These are phyloP conservation scores for Xylaria sp. DNA, from an alignment of 2,329 filamentous ascomycete species.

Conservation along the genomic window DNA sequence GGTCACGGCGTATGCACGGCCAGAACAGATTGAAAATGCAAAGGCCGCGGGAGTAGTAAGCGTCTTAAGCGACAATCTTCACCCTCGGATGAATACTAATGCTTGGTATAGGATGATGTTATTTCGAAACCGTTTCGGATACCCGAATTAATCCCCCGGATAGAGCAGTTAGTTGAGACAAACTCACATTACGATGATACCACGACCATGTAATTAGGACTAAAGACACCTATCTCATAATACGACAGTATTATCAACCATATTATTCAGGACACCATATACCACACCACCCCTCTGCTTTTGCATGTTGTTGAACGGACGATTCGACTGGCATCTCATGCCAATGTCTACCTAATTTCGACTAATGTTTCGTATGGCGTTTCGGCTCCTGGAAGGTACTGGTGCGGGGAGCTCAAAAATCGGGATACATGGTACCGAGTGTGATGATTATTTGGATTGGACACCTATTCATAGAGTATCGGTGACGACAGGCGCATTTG, in stretches of 20 bases:
- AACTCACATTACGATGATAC: slow-evolving; percentile 19
- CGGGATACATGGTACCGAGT: slow-evolving; percentile 31
- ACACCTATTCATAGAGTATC: slow-evolving; percentile 30
- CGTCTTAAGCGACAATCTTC: slow-evolving; percentile 34
- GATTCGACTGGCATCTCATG: slow-evolving; percentile 15
- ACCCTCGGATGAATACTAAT: slow-evolving; percentile 38
- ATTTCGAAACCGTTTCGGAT: slow-evolving; percentile 86
- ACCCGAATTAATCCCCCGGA: slow-evolving; percentile 74
- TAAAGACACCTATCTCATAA: background rate
- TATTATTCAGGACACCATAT: slow-evolving; percentile 2
- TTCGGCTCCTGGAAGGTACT: slow-evolving; percentile 16
- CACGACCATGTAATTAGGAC: slow-evolving; percentile 13
- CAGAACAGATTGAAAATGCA: slow-evolving; percentile 78
- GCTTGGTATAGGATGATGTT: slow-evolving; percentile 70
- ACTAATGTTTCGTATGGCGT: slow-evolving; percentile 28
- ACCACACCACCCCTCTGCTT: background rate
- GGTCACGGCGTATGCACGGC: slow-evolving; percentile 84
- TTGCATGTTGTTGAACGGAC: slow-evolving; percentile 10
- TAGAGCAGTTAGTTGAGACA: slow-evolving; percentile 63
- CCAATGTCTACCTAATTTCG: slow-evolving; percentile 6
- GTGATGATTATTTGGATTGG: slow-evolving; percentile 22
- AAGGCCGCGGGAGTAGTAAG: slow-evolving; percentile 78
- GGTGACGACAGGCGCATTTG: slow-evolving; percentile 25
- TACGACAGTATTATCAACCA: background rate
- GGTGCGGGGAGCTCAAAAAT: slow-evolving; percentile 33